Evolutionary conservation across 306 rosid genomes (phyloP).

Genomic region (Luffa acutangula): DNA sequence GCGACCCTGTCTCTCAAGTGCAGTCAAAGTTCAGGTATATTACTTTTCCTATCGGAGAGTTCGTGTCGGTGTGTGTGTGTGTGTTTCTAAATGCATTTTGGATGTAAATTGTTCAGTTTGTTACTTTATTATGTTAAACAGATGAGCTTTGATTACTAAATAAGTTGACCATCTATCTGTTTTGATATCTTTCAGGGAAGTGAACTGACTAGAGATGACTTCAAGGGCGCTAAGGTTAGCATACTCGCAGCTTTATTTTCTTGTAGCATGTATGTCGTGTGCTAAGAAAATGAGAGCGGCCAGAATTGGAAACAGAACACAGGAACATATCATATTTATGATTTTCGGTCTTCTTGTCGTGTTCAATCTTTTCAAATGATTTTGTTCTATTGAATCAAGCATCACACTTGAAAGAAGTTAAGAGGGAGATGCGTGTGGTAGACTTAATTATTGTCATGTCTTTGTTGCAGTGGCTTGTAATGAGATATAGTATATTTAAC

Average conservation of each 20-base stretch:
- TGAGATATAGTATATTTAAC: conserved; percentile 67
- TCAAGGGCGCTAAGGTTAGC: conserved; percentile 81
- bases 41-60: not conserved
- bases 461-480: conserved; percentile 74
- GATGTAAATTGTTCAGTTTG: not conserved
- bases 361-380: not conserved
- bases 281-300: not conserved
- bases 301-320: not conserved
- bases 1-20: conserved; percentile 92
- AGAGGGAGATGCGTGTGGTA: not conserved
- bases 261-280: not conserved
- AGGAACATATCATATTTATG: not conserved
- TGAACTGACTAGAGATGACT: conserved; percentile 65
- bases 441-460: conserved; percentile 21
- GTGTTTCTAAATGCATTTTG: not conserved
- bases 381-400: not conserved
- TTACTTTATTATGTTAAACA: not conserved
- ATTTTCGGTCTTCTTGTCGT: not conserved
- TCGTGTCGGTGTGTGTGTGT: not conserved
- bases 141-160: not conserved
- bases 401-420: not conserved
- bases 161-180: not conserved
- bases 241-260: not conserved
- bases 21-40: conserved; percentile 78
- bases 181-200: conserved; percentile 38